Conservation (phyloP, 371 early-diverging fungal species). For the Mortierella sp. region DNA sequence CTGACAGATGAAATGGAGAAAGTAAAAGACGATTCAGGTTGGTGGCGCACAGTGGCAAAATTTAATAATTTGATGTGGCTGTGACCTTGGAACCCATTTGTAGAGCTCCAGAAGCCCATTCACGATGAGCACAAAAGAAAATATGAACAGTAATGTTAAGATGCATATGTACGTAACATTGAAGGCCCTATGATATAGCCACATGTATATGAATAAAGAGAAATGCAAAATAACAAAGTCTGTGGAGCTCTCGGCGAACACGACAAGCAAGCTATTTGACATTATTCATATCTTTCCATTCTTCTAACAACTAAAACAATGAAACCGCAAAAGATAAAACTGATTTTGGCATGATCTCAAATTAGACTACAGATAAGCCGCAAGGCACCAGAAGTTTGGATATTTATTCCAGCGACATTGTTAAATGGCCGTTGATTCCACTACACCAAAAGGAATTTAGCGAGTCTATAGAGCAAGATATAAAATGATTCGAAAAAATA, state of each 20-base stretch:
- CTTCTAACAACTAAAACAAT: not conserved
- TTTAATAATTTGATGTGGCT: not conserved
- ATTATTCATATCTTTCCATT: no score
- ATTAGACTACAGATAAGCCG: not conserved
- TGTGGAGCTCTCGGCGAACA: no score
- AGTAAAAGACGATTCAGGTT: not conserved
- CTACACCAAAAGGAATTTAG: conserved; percentile 28
- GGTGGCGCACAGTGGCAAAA: not conserved
- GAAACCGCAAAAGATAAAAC: not conserved
- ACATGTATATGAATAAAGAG: no score
- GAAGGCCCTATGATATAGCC: no score
- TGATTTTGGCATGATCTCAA: not conserved
- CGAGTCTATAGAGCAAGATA: conserved; percentile 23
- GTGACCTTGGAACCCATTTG: not conserved
- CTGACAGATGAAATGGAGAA: not conserved
- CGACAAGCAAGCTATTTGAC: no score
- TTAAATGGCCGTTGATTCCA: conserved; percentile 4
- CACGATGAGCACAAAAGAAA: no score
- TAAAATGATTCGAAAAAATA: not conserved
- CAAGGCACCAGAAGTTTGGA: conserved; percentile 31
- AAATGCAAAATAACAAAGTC: no score
- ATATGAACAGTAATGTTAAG: no score
- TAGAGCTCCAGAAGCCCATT: no score
- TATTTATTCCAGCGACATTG: conserved; percentile 43
- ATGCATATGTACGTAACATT: no score